These are phyloP conservation scores for Noccaea bulbosa DNA, from an alignment of 345 rosid genomes.

Conservation along the genomic window DNA sequence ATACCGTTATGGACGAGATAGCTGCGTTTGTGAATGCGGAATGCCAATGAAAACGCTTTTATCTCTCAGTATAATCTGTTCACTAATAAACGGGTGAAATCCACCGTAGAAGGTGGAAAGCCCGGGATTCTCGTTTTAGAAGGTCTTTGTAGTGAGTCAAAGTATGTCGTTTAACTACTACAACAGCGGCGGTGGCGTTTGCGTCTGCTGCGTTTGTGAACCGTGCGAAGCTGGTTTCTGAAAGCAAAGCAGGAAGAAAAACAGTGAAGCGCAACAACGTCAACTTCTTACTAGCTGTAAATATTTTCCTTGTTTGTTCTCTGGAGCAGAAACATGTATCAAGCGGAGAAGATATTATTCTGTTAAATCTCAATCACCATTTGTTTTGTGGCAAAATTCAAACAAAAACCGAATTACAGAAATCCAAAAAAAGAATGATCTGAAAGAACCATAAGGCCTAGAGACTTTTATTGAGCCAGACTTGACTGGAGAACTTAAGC, in stretches of 20 bases:
- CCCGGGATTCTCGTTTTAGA: conserved; percentile 29
- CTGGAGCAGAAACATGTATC: background rate
- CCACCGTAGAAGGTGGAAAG: conserved; percentile 26
- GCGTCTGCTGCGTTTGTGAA: conserved; percentile 39
- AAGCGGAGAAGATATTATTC: background rate
- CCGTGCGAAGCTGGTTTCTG: conserved; percentile 30
- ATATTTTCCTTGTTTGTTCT: background rate
- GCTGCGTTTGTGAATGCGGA: conserved; percentile 58
- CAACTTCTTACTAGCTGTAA: background rate
- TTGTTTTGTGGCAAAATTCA: conserved; percentile 3
- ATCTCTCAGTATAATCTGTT: conserved; percentile 9
- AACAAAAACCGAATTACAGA: background rate
- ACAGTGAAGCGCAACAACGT: conserved; percentile 12
- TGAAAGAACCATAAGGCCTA: conserved; percentile 66
- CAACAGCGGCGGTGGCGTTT: background rate
- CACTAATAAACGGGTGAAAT: conserved; percentile 36
- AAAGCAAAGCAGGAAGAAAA: conserved; percentile 37
- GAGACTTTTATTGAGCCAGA: conserved; percentile 85
- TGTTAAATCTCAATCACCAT: conserved; percentile 1
- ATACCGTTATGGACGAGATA: conserved; percentile 80
- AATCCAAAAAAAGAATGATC: conserved; percentile 5
- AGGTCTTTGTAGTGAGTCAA: conserved; percentile 14
- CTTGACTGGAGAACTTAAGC: conserved; percentile 51
- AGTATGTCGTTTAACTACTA: conserved; percentile 35
- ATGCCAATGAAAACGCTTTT: conserved; percentile 21